These are phyloP conservation scores for Cyberlindnera subsufficiens DNA, from an alignment of 805 yeast species.

Conservation along the genomic window DNA sequence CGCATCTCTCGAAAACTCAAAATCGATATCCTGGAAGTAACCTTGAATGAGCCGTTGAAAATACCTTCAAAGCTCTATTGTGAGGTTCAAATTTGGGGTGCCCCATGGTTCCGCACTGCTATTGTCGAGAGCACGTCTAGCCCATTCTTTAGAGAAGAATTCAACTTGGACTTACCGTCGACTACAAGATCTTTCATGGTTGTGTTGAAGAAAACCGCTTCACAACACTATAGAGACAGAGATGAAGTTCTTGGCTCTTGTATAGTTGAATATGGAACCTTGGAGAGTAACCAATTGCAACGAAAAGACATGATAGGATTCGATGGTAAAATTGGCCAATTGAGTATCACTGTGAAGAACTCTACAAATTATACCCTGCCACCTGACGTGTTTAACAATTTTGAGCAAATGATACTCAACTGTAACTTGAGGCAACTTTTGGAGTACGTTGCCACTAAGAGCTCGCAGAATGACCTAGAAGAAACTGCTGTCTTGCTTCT, in stretches of 20 bases:
- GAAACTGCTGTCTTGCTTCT: constrained; percentile 53
- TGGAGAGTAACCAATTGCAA: constrained; percentile 14
- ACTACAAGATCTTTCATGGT: constrained; percentile 47
- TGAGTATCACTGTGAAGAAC: constrained; percentile 45
- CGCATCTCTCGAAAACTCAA: constrained; percentile 48
- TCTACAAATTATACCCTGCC: constrained; percentile 56
- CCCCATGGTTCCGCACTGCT: constrained; percentile 76
- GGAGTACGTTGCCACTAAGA: constrained; percentile 28
- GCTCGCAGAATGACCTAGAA: constrained; percentile 39
- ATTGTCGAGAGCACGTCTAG: constrained; percentile 40
- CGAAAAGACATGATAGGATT: constrained; percentile 40
- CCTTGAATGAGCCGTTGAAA: constrained; percentile 30
- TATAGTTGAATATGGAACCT: constrained; percentile 8
- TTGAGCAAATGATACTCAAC: constrained; percentile 56
- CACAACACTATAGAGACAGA: constrained; percentile 12
- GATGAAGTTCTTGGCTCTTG: constrained; percentile 31
- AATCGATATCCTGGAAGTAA: constrained; percentile 62
- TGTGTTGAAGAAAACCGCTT: constrained; percentile 32
- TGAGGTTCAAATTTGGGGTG: constrained; percentile 67
- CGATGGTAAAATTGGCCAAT: constrained; percentile 46
- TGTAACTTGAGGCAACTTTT: constrained; percentile 50
- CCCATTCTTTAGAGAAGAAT: constrained; percentile 84
- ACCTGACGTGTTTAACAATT: constrained; percentile 48
- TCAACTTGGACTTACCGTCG: constrained; percentile 52
- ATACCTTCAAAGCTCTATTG: constrained; percentile 41